Evolutionary conservation across 129 eudicot genomes (phyloP), one percentile per base, ranked within the genome.

Genomic region (Erigeron canadensis): DNA sequence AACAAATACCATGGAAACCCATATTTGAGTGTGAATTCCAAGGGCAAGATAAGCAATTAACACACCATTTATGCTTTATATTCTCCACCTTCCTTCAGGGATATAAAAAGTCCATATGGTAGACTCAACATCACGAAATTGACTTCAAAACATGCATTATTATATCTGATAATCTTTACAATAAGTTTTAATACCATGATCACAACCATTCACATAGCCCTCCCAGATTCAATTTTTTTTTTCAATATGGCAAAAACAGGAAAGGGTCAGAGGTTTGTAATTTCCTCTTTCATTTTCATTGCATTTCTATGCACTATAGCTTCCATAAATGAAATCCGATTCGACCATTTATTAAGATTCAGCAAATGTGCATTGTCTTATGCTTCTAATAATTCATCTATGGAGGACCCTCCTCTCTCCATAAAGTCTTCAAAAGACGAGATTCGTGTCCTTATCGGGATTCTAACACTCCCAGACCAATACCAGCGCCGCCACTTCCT

Each of bases 401-500:
- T 68, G 3, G 67, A 69, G 8, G 45, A 69, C 62, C 37, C 76
- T 10, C 3, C 28, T 42, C 39, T 64, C 39, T 28, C 70, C 16
- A 37, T 69, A 42, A 57, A 77, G 9, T 63, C 89, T 1, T 41
- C 83, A 10, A 8, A 16, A 12, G 87, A 85, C 2, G 96, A 89
- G 9, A 84, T 89, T 46, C 83, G 95, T 50, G 70, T 94, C 7
- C 93, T 94, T 43, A 73, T 94, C 1, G 98, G 96, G n/a, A 87
- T 94, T 51, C 54, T 89, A 37, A 94, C 97, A 1, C 92, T 94
- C 58, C 98, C 98, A 3, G 97, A 89, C 79, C 95, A 89, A 4
- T 94, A 89, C 85, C 81, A 86, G 28, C 88, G 86, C 18, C 81
- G 98, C 51, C 95, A 89, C 84, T 94, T 94, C 86, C 90, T 94